Base-by-base conservation (phyloP, 2,329 filamentous ascomycete species). In the Periconia sp. region DNA sequence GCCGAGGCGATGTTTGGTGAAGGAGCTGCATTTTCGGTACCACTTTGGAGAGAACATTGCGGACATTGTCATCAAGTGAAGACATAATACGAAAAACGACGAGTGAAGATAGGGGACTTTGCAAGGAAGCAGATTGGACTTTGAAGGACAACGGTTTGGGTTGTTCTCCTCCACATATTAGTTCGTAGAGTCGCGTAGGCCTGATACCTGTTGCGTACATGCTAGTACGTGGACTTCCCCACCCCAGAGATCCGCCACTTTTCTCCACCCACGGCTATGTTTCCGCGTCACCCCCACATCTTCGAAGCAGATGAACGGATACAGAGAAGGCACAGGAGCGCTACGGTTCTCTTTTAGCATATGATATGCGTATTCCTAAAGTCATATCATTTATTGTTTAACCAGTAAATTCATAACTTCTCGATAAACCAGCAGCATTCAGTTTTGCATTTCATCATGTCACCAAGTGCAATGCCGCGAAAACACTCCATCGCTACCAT, bases 401-500 rank as follows among this genome's bases (percentile, higher is more conserved):
- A 27, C 8, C 23, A 27, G 3, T 27, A 27, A 27, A 27, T 5
- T 8, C 23, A 5, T 8, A 8, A 27, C 3, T 27, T 27, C 8
- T 27, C 3, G 23, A 27, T 5, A 27, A 27, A 8, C 23, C 23
- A 27, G 23, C 5, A 27, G 23, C 23, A 27, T 27, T 27, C 23
- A 27, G 23, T 27, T 27, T 27, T 8, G 8, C 18, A 19, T 23
- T 6, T 37, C 31, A 47, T 17, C 6, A 70, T 69, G 65, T 64
- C 65, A 27, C 59, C 69, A 44, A 61, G 58, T 40, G 56, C 60
- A 33, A 50, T 62, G 2, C 55, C 57, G 31, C 62, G 60, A 17
- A 64, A 57, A 20, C 55, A 70, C 45, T 70, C 62, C 47, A 68
- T 71, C 47, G 69, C 68, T 15, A 69, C 65, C 79, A 87, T 90